These are phyloP conservation scores for Fraxinus quadrangulata DNA, from an alignment of 257 asterid genomes.

Conservation along the genomic window DNA sequence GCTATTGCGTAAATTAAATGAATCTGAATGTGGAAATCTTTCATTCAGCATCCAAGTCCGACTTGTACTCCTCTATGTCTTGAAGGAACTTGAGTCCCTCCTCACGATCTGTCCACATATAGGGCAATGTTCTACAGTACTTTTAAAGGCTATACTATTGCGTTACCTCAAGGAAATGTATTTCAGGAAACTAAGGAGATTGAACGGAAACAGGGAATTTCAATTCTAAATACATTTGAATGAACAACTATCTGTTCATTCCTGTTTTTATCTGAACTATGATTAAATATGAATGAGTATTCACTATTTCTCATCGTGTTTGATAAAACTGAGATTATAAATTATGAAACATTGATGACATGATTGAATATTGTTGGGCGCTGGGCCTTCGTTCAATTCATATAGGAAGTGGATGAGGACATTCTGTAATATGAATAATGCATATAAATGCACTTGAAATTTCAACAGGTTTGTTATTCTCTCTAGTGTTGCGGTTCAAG, in stretches of 20 bases:
- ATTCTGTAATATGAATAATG: background rate
- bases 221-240: background rate
- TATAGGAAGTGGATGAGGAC: background rate
- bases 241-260: background rate
- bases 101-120: background rate
- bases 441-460: background rate
- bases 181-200: background rate
- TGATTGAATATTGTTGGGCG: background rate
- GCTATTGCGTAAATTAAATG: no score
- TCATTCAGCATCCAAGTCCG: background rate
- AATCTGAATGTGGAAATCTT: background rate
- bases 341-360: no score
- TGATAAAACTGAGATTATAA: background rate
- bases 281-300: background rate
- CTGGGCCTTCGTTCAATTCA: background rate
- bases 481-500: background rate
- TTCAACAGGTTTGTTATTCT: constrained; percentile 2
- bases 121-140: background rate
- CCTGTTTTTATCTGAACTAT: background rate
- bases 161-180: background rate
- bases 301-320: background rate
- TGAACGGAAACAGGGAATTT: background rate
- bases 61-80: background rate
- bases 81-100: background rate
- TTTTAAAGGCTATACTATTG: background rate